Conservation (phyloP, 1,284 basidiomycete genomes). For the Xerocomus cyaneibrunnescens region DNA sequence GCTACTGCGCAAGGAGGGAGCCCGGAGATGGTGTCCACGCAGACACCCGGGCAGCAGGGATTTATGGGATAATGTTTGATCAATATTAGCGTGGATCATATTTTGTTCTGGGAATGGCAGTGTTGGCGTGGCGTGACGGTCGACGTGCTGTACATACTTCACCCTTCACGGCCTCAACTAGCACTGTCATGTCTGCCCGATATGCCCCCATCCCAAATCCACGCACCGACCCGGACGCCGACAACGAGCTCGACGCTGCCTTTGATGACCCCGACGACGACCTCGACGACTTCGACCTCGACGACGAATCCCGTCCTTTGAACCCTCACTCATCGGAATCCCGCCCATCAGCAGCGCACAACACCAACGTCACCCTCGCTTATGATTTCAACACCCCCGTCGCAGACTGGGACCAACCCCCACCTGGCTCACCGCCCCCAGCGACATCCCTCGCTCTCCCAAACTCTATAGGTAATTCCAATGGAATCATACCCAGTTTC, state of each 20-base stretch:
- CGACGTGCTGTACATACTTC: not conserved
- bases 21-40: conserved; percentile 13
- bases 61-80: conserved; percentile 25
- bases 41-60: conserved; percentile 23
- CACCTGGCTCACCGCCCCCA: conserved; percentile 81
- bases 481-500: conserved; percentile 69
- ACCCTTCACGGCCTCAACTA: not conserved
- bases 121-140: conserved; percentile 4
- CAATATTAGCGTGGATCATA: too few species aligned
- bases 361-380: conserved; percentile 38
- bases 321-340: conserved; percentile 44
- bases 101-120: conserved; percentile 12
- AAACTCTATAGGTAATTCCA: conserved; percentile 77
- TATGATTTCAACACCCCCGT: conserved; percentile 85
- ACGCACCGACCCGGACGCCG: conserved; percentile 49
- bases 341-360: conserved; percentile 18
- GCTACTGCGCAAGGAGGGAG: conserved; percentile 10
- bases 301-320: conserved; percentile 52
- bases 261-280: conserved; percentile 75
- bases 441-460: conserved; percentile 61
- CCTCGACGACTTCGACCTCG: conserved; percentile 43
- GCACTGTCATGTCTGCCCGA: conserved; percentile 53
- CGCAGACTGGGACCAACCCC: conserved; percentile 75
- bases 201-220: conserved; percentile 72
- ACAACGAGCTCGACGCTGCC: conserved; percentile 72